Evolutionary conservation across 352 stramenopile genomes (phyloP).

Genomic region (Pythium dissimile): DNA sequence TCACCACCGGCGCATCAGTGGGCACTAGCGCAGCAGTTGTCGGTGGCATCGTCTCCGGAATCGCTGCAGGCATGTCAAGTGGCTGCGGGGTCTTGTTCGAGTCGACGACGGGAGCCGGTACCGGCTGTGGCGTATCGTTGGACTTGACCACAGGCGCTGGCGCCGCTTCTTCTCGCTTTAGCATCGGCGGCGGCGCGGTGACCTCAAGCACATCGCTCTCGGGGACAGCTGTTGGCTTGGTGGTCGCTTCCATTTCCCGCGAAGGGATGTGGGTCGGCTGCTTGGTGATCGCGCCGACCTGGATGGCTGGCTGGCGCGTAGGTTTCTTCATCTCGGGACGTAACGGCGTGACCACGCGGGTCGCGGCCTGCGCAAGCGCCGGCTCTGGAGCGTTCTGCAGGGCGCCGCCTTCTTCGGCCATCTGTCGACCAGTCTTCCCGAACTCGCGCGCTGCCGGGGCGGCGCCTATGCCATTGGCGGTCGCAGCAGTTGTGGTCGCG

Average conservation of each 20-base stretch:
- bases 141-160: not conserved
- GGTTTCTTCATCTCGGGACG: slow-evolving; percentile 1
- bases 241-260: not conserved
- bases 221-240: not conserved
- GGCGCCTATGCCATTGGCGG: slow-evolving; percentile 12
- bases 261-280: not conserved
- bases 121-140: not conserved
- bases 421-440: slow-evolving; percentile 2
- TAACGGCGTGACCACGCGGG: not conserved
- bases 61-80: not conserved
- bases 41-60: not conserved
- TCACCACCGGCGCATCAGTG: too few species aligned
- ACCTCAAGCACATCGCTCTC: not conserved
- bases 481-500: not conserved
- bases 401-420: not conserved
- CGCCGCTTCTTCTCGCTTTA: not conserved
- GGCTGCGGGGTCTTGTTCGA: not conserved
- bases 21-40: not conserved
- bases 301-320: not conserved
- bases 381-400: not conserved
- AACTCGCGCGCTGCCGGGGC: not conserved
- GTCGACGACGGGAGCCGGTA: not conserved
- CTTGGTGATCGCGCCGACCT: slow-evolving; percentile 12
- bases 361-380: not conserved
- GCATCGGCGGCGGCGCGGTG: not conserved